Evolutionary conservation across 2,329 filamentous ascomycete genomes (phyloP), one percentile per base, ranked within the genome.

Genomic region (Tolypocladium tundrense): DNA sequence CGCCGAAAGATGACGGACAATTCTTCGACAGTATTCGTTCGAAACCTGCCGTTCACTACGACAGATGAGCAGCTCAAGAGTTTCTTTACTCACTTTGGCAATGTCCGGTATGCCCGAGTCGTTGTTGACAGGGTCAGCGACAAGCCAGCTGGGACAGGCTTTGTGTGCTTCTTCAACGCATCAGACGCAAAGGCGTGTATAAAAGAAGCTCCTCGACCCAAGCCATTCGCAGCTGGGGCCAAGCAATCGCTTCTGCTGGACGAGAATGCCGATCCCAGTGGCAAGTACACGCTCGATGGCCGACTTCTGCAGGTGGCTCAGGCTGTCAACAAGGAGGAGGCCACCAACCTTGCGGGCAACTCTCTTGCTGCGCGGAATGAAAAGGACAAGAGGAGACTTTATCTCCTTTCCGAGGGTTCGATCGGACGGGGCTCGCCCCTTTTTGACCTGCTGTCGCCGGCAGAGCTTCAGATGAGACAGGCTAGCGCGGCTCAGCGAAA

Each of bases 21-120:
- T 66, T 84, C 84, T 2, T 84, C 84, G 41, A 97, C 92, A 0
- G 73, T 97, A 16, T 99, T 99, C 74, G 82, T 99, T 65, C 90
- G 94, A 63, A 99, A 99, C 69, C 77, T 99, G 14, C 93, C 95
- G 0, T 99, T 96, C 72, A 91, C 88, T 2, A 86, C 86, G 50
- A 88, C 88, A 21, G 92, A 99, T 66, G 87, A 91, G 55, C 81
- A 85, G 54, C 82, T 99, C 51, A 88, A 92, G 68, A 80, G 86
- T 55, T 93, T 97, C 70, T 99, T 99, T 68, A 77, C 78, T n/a
- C 80, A 87, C 66, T 97, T 99, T 67, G 95, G 94, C 33, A 82
- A 81, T n/a, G 78, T 97, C 43, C 84, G 92, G 42, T 99, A 97
- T 70, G 94, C 93, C 6, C 84, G 95, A 63, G 87, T 97, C 11